These are phyloP conservation scores for Penicillium desertorum DNA, from an alignment of 495 filamentous ascomycete genomes.

Conservation along the genomic window DNA sequence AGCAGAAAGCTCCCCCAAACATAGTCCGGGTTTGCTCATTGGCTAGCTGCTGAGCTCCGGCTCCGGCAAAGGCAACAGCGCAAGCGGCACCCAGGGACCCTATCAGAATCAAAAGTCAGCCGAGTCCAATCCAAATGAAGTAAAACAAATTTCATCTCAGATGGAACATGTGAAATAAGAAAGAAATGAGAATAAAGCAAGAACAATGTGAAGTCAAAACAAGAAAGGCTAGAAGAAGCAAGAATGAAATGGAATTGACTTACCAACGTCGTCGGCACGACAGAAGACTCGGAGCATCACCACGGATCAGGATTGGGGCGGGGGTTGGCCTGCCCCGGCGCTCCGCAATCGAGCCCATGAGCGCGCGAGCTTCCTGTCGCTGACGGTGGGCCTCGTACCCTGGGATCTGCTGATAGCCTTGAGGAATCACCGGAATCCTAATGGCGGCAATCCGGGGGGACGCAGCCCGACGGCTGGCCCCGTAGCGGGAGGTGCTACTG, in stretches of 20 bases:
- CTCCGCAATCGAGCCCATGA: constrained; percentile 4
- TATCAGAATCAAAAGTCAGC: background rate
- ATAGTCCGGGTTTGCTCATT: background rate
- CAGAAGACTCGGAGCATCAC: background rate
- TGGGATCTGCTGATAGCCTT: background rate
- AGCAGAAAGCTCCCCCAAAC: background rate
- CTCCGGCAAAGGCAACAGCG: background rate
- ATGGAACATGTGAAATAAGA: background rate
- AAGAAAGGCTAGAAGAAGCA: background rate
- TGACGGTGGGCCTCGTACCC: background rate
- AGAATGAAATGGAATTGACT: background rate
- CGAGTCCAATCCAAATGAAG: background rate
- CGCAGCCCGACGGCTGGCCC: background rate
- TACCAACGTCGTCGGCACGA: background rate
- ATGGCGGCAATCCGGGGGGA: background rate
- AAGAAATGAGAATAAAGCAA: background rate
- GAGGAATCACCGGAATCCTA: constrained; percentile 4
- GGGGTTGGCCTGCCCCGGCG: background rate
- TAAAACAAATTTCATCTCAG: background rate
- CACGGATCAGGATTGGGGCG: background rate
- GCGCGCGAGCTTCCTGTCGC: constrained; percentile 4
- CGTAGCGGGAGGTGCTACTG: background rate
- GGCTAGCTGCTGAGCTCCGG: constrained; percentile 1
- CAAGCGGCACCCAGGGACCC: constrained; percentile 1
- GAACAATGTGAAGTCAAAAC: background rate